Conservation (phyloP, 345 rosid genomes). For the Dimocarpus longan region DNA sequence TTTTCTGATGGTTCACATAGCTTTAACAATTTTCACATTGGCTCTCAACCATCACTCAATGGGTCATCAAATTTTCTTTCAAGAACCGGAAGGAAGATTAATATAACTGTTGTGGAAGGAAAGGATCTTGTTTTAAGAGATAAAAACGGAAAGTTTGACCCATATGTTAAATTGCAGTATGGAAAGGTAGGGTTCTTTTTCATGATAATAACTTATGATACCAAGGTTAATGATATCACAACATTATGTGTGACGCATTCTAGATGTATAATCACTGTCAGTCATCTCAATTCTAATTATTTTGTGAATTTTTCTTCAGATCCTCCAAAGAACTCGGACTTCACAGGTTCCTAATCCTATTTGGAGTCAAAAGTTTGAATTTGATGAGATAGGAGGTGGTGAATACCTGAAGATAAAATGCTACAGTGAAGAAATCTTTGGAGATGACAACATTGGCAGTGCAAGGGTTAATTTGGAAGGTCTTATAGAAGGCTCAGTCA, state of each 20-base stretch:
- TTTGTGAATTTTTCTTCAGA: constrained; percentile 38
- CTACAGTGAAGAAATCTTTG: constrained; percentile 70
- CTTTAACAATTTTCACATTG: constrained; percentile 41
- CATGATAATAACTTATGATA: background rate
- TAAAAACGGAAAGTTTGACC: constrained; percentile 65
- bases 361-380: constrained; percentile 85
- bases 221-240: constrained; percentile 13
- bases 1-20: constrained; percentile 89
- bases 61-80: constrained; percentile 59
- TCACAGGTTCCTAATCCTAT: constrained; percentile 47
- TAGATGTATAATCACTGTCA: background rate
- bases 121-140: constrained; percentile 67
- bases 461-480: constrained; percentile 92
- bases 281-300: constrained; percentile 7
- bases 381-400: constrained; percentile 83
- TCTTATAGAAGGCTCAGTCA: constrained; percentile 60
- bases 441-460: constrained; percentile 78
- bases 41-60: constrained; percentile 48
- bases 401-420: constrained; percentile 84
- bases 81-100: constrained; percentile 76
- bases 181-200: constrained; percentile 63
- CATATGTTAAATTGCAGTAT: constrained; percentile 85
- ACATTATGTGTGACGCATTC: background rate
- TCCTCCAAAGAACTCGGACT: constrained; percentile 63
- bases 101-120: constrained; percentile 59